Evolutionary conservation across 495 filamentous ascomycete genomes (phyloP), one percentile per base, ranked within the genome.

Genomic region (Sphaerosporella brunnea): DNA sequence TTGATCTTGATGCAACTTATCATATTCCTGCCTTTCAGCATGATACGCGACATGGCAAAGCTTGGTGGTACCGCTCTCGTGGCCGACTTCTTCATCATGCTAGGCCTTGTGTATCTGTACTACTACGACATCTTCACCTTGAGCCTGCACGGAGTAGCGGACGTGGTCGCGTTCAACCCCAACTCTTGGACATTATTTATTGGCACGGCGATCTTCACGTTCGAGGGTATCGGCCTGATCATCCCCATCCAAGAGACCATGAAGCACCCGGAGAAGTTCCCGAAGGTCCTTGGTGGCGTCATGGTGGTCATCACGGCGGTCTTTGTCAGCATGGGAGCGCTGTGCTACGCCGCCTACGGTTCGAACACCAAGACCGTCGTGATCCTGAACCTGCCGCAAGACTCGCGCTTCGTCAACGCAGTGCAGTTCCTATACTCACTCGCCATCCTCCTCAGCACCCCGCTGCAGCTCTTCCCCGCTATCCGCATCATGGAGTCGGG

Each of bases 231-330:
- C 53, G 90, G 90, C 16, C 73, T 97, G n/a, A 93, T 97, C 64
- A 94, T 97, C 48, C 90, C 90, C 2, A 96, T 97, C 48, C 92
- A 97, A 64, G 84, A 90, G 59, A 90, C 86, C 2, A 97, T 97
- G 90, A 79, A 75, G 58, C 68, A 82, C 39, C 90, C 84, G 1
- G 69, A 76, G 43, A 84, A 92, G 56, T 95, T 97, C 60, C 84
- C 87, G 19, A 72, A 69, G 46, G 83, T 97, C 26, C 74, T 97
- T 43, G 83, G 73, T 25, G 72, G 71, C 46, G 83, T 95, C 47
- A 96, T 96, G 90, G 72, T 95, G 51, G 75, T 94, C 60, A 94
- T 96, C 59, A 85, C 82, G 11, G 68, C 82, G 53, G 73, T 97
- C 53, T 97, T 97, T 67, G 70, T 85, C 45, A 78, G 75, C 47